Conservation (phyloP, 1,284 basidiomycete species). For the Cryptococcus sp. region DNA sequence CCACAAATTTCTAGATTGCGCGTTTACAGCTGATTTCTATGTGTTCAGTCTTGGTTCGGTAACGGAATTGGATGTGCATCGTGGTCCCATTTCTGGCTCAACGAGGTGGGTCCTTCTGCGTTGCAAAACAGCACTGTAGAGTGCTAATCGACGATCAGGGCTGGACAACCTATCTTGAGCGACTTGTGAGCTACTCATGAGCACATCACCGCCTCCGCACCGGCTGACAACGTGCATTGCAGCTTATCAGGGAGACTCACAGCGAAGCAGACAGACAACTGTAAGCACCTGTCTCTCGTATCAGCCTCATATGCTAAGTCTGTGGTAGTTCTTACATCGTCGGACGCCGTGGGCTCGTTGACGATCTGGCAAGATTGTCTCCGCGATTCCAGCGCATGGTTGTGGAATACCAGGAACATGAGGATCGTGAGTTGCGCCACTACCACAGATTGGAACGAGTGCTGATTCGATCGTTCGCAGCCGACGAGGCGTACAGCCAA, state of each 20-base stretch:
- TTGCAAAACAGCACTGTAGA: background rate
- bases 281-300: constrained; percentile 22
- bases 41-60: constrained; percentile 78
- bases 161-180: constrained; percentile 93
- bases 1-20: background rate
- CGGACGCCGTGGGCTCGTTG: constrained; percentile 65
- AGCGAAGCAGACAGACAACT: constrained; percentile 76
- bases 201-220: background rate
- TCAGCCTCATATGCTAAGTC: constrained; percentile 10
- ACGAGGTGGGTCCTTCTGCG: constrained; percentile 60
- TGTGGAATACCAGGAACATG: constrained; percentile 69
- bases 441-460: too few species aligned
- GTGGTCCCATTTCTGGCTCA: constrained; percentile 81
- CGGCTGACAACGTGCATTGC: background rate
- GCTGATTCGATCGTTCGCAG: constrained; percentile 39
- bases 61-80: constrained; percentile 64
- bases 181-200: constrained; percentile 63
- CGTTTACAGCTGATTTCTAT: constrained; percentile 24
- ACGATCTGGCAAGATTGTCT: constrained; percentile 65
- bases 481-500: constrained; percentile 74
- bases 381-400: constrained; percentile 75
- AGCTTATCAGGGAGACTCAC: constrained; percentile 66
- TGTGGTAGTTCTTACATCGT: constrained; percentile 46
- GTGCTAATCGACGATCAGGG: constrained; percentile 51
- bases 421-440: constrained; percentile 21